Percentiles rank a stretch among this genome's conserved stretches.
These are phyloP conservation scores for Incumbomyces delicatus DNA, from an alignment of 2,329 filamentous ascomycete species.

Conservation along the genomic window DNA sequence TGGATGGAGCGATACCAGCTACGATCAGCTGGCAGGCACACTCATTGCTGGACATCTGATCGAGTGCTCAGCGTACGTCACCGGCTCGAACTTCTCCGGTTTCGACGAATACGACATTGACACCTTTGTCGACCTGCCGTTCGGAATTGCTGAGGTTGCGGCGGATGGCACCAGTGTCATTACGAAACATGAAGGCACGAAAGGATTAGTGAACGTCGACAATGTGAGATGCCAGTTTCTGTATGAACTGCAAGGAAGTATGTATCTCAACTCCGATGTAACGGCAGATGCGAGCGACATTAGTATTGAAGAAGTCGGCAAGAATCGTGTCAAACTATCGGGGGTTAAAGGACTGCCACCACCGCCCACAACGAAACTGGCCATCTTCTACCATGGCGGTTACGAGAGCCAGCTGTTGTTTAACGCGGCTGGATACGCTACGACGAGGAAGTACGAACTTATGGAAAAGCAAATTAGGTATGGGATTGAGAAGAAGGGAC, in stretches of 20 bases:
- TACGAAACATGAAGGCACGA: conserved; percentile 38
- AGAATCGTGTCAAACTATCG: conserved; percentile 26
- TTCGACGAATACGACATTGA: conserved; percentile 34
- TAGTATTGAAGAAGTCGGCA: conserved; percentile 27
- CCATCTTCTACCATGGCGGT: conserved; percentile 42
- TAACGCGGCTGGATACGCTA: conserved; percentile 41
- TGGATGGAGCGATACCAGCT: conserved; percentile 40
- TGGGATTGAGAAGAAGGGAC: conserved; percentile 30
- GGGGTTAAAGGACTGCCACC: conserved; percentile 36
- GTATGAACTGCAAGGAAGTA: conserved; percentile 37
- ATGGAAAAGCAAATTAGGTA: conserved; percentile 39
- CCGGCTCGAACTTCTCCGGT: conserved; percentile 47
- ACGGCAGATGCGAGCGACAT: conserved; percentile 27
- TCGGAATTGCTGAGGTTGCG: conserved; percentile 42
- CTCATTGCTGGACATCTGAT: conserved; percentile 45
- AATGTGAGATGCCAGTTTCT: conserved; percentile 40
- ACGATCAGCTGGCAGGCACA: conserved; percentile 41
- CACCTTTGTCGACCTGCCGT: conserved; percentile 34
- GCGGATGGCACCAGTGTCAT: conserved; percentile 38
- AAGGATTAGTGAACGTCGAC: conserved; percentile 35
- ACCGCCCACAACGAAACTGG: conserved; percentile 43
- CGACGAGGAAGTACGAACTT: conserved; percentile 40
- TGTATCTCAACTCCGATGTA: conserved; percentile 15
- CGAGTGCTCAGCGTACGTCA: conserved; percentile 46
- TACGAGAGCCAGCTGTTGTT: conserved; percentile 38